These are phyloP conservation scores for Thuja plicata DNA, from an alignment of 83 land plant genomes.

Conservation along the genomic window DNA sequence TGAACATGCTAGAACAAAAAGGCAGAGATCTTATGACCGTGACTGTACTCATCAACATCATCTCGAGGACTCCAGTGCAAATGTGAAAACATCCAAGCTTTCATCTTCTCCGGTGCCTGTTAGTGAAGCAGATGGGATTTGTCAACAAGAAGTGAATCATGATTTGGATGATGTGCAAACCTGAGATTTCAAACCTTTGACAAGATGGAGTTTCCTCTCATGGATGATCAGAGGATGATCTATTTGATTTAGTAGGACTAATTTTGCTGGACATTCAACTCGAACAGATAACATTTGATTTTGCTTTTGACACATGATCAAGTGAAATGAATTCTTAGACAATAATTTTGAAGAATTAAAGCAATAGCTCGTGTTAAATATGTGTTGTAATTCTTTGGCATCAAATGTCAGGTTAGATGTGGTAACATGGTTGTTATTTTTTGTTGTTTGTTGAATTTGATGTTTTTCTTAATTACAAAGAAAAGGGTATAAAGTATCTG, in stretches of 20 bases:
- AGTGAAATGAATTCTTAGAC: neutral
- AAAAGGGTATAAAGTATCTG: neutral
- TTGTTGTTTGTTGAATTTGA: neutral
- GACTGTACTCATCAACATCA: constrained; percentile 21
- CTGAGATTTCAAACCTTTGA: neutral
- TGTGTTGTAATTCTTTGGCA: neutral
- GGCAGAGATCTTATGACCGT: constrained; percentile 14
- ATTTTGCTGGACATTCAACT: neutral
- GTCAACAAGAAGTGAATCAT: neutral
- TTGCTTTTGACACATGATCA: neutral
- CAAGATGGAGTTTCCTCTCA: neutral
- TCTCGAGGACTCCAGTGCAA: constrained; percentile 15
- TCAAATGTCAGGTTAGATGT: neutral
- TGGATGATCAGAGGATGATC: neutral
- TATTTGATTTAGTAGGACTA: neutral
- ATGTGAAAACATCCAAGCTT: neutral
- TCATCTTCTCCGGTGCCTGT: constrained; percentile 7
- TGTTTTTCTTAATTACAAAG: neutral
- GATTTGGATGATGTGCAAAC: neutral
- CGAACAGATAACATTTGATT: neutral
- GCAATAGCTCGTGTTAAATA: neutral
- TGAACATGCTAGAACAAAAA: constrained; percentile 14
- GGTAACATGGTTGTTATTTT: neutral
- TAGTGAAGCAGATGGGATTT: neutral
- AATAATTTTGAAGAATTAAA: neutral